Percentiles rank a stretch among this genome's conserved stretches.
Evolutionary conservation across 2,329 filamentous ascomycete genomes (phyloP).

Genomic region (Colletotrichum endophyticum): DNA sequence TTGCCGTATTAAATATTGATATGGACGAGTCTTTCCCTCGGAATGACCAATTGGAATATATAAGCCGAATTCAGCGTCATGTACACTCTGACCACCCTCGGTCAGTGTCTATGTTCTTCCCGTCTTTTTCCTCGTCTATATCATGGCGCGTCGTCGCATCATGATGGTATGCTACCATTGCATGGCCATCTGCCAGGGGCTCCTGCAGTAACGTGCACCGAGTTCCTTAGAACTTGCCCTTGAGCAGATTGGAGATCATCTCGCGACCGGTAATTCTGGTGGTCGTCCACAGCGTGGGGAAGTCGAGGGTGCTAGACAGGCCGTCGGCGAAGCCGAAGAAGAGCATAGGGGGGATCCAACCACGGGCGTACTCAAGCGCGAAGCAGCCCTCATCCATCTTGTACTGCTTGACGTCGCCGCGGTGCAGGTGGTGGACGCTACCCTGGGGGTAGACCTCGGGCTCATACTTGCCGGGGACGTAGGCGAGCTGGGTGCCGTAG

Average conservation of each 20-base stretch:
- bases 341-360: conserved; percentile 93
- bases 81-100: neutral
- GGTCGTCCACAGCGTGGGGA: conserved; percentile 86
- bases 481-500: conserved; percentile 76
- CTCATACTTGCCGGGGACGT: conserved; percentile 70
- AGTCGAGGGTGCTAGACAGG: conserved; percentile 80
- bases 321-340: conserved; percentile 88
- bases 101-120: neutral
- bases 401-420: conserved; percentile 82
- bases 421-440: conserved; percentile 72
- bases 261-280: conserved; percentile 73
- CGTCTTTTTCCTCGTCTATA: neutral
- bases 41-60: neutral
- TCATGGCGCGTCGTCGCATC: neutral
- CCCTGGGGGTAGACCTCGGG: conserved; percentile 74
- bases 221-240: conserved; percentile 68
- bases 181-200: neutral
- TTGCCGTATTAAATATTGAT: conserved; percentile 3
- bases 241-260: conserved; percentile 76
- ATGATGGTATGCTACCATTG: neutral
- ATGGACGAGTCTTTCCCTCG: neutral
- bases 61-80: neutral
- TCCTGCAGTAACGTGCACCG: neutral
- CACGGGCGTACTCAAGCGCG: conserved; percentile 82
- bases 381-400: conserved; percentile 79